Evolutionary conservation across 208 protist species (phyloP), one percentile per base, ranked within the genome.

Genomic region (Angomonas ambiguus): DNA sequence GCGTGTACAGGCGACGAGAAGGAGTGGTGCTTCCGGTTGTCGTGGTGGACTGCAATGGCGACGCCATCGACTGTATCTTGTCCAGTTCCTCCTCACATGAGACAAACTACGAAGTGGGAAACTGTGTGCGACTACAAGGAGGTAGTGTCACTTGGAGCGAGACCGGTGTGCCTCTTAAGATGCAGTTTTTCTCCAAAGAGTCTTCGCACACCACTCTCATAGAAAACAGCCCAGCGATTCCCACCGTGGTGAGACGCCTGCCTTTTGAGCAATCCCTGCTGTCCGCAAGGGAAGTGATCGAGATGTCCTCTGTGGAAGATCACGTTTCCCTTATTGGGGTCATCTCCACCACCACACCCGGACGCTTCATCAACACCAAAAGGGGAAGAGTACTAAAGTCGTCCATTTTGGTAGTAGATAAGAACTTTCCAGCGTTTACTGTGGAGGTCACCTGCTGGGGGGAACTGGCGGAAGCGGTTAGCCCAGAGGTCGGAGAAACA

Each of bases 361-460:
- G 32, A 18, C 48, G 60, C 2, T 61, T 80, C 8, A 72, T 87
- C 16, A 69, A 76, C 42, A 93, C 90, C 0, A 83, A 82, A 56
- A 69, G 77, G 1, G 87, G 90, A 2, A 79, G 79, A 18, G 87
- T 93, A 30, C 72, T 74, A 67, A 74, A 79, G 0, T 42, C 62
- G 0, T 63, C 61, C 4, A 41, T 93, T 24, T 66, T 65, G 13
- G 45, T 95, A 10, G 67, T 84, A 45, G 77, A 82, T 24, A 32
- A 32, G 2, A 45, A 58, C 0, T 62, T 78, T 30, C 32, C 13
- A 24, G 20, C 30, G 22, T 32, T 42, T 13, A 55, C 56, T 20
- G 64, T 90, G 3, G 85, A 93, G 2, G 68, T 89, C 31, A 93
- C 87, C 2, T 70, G 93, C 2, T 95, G 90, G 87, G 85, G 69